Conservation (phyloP, 2,329 filamentous ascomycete species). For the Tolypocladium tundrense region DNA sequence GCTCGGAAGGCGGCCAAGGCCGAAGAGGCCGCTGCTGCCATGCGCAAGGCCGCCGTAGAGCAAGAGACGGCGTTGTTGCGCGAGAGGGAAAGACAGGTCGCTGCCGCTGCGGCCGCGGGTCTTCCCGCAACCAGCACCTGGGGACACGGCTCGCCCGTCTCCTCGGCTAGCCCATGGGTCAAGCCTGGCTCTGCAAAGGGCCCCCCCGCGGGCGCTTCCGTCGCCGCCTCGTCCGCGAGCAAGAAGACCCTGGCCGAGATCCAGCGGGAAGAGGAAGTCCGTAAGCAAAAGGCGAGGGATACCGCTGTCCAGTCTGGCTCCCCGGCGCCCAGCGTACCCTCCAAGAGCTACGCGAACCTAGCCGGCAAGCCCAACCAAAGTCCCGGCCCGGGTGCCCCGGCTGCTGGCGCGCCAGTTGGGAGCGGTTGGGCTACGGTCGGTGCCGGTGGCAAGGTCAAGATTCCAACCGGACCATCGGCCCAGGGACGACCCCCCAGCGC, state of each 20-base stretch:
- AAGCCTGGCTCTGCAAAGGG: conserved; percentile 47
- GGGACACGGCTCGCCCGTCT: conserved; percentile 68
- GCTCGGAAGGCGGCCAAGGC: conserved; percentile 84
- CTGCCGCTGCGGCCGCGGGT: conserved; percentile 56
- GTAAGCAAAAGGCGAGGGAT: conserved; percentile 62
- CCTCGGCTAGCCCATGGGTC: conserved; percentile 55
- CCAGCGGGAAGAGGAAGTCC: conserved; percentile 80
- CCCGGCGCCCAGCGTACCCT: conserved; percentile 32
- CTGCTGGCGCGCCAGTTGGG: conserved; percentile 26
- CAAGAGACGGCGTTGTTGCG: conserved; percentile 57
- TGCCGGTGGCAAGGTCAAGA: conserved; percentile 83
- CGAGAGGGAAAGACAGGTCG: conserved; percentile 43
- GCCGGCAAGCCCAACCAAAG: conserved; percentile 58
- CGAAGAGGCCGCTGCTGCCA: conserved; percentile 69
- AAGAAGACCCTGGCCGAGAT: conserved; percentile 96
- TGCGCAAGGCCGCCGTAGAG: conserved; percentile 68
- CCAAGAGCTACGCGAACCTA: conserved; percentile 91
- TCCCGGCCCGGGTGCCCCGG: conserved; percentile 20
- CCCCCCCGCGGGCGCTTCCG: conserved; percentile 12
- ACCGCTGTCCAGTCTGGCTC: conserved; percentile 36
- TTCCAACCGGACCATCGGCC: conserved; percentile 49
- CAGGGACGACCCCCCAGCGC: conserved; percentile 35
- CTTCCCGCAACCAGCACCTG: conserved; percentile 84
- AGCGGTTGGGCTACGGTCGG: conserved; percentile 89
- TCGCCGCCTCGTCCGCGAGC: conserved; percentile 20